Evolutionary conservation across 768 basidiomycete genomes (phyloP).

Genomic region (Leucocoprinus leucothites): DNA sequence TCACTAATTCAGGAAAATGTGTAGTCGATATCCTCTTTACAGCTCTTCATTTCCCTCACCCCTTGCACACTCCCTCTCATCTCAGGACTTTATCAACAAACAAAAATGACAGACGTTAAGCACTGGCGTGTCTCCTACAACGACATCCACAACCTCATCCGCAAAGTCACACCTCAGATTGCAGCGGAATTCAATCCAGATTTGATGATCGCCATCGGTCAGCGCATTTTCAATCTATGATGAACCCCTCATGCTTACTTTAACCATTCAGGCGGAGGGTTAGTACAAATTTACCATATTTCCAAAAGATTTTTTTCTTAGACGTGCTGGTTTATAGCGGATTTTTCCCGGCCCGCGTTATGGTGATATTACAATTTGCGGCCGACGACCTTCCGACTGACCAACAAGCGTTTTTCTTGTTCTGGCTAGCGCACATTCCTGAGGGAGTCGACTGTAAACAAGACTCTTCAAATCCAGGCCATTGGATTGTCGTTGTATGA

Average conservation of each 20-base stretch:
- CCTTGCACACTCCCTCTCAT: slow-evolving; percentile 7
- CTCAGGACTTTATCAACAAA: background rate
- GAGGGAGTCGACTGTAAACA: slow-evolving; percentile 63
- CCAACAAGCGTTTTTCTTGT: slow-evolving; percentile 8
- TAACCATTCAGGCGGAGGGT: slow-evolving; percentile 69
- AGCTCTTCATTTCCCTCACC: slow-evolving; percentile 4
- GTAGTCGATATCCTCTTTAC: background rate
- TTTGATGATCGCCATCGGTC: slow-evolving; percentile 80
- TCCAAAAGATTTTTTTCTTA: background rate
- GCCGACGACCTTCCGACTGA: background rate
- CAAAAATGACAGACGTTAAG: slow-evolving; percentile 40
- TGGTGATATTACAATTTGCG: slow-evolving; percentile 43
- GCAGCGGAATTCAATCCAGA: slow-evolving; percentile 82
- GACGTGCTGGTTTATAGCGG: slow-evolving; percentile 50
- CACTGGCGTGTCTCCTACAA: slow-evolving; percentile 84
- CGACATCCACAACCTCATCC: slow-evolving; percentile 88
- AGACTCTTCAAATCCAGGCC: slow-evolving; percentile 89
- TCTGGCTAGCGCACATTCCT: slow-evolving; percentile 74
- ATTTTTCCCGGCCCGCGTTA: slow-evolving; percentile 93
- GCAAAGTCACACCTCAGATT: slow-evolving; percentile 61
- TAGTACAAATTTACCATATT: slow-evolving; percentile 29
- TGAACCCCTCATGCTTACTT: background rate
- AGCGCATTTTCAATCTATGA: slow-evolving; percentile 3
- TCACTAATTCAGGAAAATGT: background rate
- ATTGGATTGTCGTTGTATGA: slow-evolving; percentile 97